These are phyloP conservation scores for Neurospora sp. DNA, from an alignment of 495 filamentous ascomycete species.

Conservation along the genomic window DNA sequence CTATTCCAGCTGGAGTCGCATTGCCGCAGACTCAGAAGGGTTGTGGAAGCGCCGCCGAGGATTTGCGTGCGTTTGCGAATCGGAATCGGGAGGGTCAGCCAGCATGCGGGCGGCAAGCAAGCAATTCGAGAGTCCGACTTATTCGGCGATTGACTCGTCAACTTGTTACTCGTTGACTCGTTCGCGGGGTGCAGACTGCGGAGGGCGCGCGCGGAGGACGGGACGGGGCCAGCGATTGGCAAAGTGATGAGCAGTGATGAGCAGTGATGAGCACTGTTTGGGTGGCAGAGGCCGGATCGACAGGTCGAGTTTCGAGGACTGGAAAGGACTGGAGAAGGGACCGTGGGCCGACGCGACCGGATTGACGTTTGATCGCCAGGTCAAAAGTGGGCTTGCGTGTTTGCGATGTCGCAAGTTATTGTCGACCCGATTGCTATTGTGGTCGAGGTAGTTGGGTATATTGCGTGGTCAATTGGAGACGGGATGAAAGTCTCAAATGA, in stretches of 20 bases:
- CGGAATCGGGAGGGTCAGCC: neutral
- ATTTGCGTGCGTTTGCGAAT: neutral
- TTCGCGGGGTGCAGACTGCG: neutral
- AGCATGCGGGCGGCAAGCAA: neutral
- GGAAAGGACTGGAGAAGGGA: neutral
- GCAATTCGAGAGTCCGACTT: neutral
- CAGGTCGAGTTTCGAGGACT: neutral
- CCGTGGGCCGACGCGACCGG: neutral
- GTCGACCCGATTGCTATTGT: neutral
- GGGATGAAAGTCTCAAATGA: neutral
- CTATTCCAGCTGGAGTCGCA: neutral
- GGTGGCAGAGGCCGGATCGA: neutral
- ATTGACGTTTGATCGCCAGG: neutral
- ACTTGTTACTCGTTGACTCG: neutral
- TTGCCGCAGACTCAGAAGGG: neutral
- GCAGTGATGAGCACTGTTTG: neutral
- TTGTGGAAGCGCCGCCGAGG: neutral
- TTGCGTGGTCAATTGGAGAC: neutral
- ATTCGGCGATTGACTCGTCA: neutral
- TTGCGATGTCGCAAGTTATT: neutral
- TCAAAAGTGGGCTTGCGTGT: neutral
- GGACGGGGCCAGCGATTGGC: neutral
- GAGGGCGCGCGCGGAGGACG: neutral
- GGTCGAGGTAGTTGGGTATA: neutral
- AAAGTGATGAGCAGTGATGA: neutral